Base-by-base conservation (phyloP, 768 basidiomycete genomes). In the Amanita jacksonii region DNA sequence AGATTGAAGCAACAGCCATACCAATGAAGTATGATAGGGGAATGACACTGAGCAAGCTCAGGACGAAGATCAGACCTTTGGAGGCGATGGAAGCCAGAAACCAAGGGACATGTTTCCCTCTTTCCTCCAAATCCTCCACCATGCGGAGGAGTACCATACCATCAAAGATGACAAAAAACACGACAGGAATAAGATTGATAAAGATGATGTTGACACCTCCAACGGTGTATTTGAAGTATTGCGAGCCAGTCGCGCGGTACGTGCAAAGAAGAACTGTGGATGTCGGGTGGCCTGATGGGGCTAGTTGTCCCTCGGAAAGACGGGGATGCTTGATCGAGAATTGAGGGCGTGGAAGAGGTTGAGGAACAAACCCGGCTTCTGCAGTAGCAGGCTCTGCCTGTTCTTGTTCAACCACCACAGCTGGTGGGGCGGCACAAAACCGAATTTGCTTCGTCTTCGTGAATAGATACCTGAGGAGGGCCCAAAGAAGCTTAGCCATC, bases 181-280 rank as follows among this genome's bases (percentile, higher is more conserved):
- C 91, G 44, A 97, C 62, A 2, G 91, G 85, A 25, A 98, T 58
- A 47, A 98, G 82, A 63, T 98, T 96, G 65, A 99, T 78, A 63
- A 99, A 98, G 48, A 98, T 64, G 60, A 99, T 97, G 71, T 99
- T 99, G 52, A 98, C 93, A 13, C 96, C 96, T 15, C 96, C 91
- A 39, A 99, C 76, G 4, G 96, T 99, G 60, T 99, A 99, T 71
- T 99, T 99, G 83, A 88, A 97, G 65, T 96, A 98, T 60, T 93
- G 74, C 54, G 78, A 67, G 1, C 94, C 96, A 41, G 81, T 72
- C 1, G 96, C 96, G 18, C 81, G 80, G 61, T 98, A 98, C 3
- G 85, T 94, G 65, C 96, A 99, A 22, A 99, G 76, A 20, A 99
- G 68, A 5, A 99, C 86, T 0, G 87, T 97, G 33, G 90, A 85